Base-by-base conservation (phyloP, 2,329 filamentous ascomycete species). In the Aspergillus calidoustus region DNA sequence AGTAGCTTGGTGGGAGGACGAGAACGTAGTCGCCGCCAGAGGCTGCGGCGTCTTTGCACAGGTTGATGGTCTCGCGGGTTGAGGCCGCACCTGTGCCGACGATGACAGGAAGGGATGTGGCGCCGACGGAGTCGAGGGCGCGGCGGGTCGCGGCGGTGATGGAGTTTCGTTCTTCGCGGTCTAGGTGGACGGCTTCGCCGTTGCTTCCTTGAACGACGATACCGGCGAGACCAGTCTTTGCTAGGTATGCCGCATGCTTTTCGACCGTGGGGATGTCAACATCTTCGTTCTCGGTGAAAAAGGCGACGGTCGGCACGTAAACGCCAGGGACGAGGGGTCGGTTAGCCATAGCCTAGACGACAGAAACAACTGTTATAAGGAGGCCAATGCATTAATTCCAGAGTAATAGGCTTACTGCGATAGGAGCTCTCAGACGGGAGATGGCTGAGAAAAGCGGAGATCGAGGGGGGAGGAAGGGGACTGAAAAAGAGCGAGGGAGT, bases 191-290 rank as follows among this genome's bases (percentile, higher is more conserved):
- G 7, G 91, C 91, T 80, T 95, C 91, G 69, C 91, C 91, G 72
- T 94, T 94, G 72, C 89, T 92, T 51, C 91, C 91, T 74, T 93
- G 91, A 11, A 89, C 91, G 53, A 90, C 89, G 51, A 94, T 83
- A 22, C 91, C 90, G 17, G 88, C 85, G 47, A 93, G 86, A 65
- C 91, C 91, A 30, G 89, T 86, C 59, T 84, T 76, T 51, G 90
- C 91, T n/a, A 94, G 86, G 69, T 88, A 86, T 56, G 91, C 84
- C 43, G 89, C 87, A 65, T 82, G 77, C 55, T 80, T 83, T 53
- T 84, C 82, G 61, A 88, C 87, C 44, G 87, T 85, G 41, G 80
- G 77, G 13, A 84, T 81, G 71, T 92, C 90, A 59, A 92, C 78
- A 59, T 91, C 86, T 74, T 92, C 90, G 51, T 78, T 79, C 23